phyloP scores from a whole-genome alignment of 2,329 filamentous ascomycete genomes.

The Colletotrichum filicis region DNA sequence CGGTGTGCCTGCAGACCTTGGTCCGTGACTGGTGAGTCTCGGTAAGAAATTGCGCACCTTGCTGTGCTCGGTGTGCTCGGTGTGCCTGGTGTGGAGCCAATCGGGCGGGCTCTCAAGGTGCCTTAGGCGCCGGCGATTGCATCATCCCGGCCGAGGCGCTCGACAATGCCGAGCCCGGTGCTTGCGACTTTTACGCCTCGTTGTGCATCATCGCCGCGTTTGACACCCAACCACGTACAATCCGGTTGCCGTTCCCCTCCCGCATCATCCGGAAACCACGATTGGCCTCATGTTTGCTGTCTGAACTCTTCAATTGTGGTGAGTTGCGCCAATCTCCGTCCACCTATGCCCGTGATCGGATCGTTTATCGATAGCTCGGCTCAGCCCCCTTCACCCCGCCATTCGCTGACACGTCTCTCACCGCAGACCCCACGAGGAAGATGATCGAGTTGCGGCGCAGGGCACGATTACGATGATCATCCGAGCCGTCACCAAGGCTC shows the following conservation, averaged over 20 bases:
- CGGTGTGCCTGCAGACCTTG: neutral
- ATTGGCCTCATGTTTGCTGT: neutral
- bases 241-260: neutral
- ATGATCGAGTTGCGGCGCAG: constrained; percentile 31
- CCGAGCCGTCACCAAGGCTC: constrained; percentile 32
- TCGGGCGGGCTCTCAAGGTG: constrained; percentile 24
- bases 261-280: neutral
- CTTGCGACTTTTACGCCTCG: constrained; percentile 20
- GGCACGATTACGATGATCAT: constrained; percentile 35
- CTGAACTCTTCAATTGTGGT: neutral
- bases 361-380: constrained; percentile 12
- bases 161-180: constrained; percentile 25
- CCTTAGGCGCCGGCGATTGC: constrained; percentile 33
- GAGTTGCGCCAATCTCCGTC: neutral
- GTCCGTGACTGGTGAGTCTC: neutral
- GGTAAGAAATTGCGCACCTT: neutral
- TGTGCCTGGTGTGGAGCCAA: neutral
- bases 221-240: neutral
- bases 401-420: constrained; percentile 3
- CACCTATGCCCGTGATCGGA: neutral
- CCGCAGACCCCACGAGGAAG: constrained; percentile 10
- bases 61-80: neutral
- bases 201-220: constrained; percentile 3
- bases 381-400: neutral
- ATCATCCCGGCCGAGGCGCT: constrained; percentile 30